Evolutionary conservation across 2,329 filamentous ascomycete genomes (phyloP), one percentile per base, ranked within the genome.

Genomic region (Magnaporthiopsis incrustans): DNA sequence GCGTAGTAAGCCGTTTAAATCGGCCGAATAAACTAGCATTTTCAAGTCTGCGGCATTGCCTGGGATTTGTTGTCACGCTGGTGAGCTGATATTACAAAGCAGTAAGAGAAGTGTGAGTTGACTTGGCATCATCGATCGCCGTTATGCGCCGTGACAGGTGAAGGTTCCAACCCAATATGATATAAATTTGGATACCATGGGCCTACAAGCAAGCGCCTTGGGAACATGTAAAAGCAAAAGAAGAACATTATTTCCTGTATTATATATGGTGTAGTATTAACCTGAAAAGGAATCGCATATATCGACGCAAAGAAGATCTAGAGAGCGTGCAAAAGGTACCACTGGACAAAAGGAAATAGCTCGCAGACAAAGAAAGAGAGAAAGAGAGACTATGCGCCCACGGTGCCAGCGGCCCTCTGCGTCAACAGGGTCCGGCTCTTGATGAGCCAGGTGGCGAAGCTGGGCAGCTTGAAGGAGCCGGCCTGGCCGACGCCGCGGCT

Each of bases 401-500:
- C 12, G n/a, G 33, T 57, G 11, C 3, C 27, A 14, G 53, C 30
- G 0, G 22, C 57, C 30, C 18, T 32, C 18, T 59, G 33, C 14
- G 69, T 71, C 18, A 69, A 67, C 53, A 74, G 26, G 26, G 66
- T 61, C 57, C 68, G 63, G 7, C 66, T 64, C 68, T 74, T 73
- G 64, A 68, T 14, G 22, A 63, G 64, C 66, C 66, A 66, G 22
- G 73, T 61, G 44, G 72, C 2, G 61, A 69, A 65, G 56, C 68
- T 66, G 58, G 63, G 69, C 11, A 70, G 1, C 64, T 64, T 69
- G 63, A 66, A 69, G 1, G 53, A 64, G 12, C 70, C 70, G 12
- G 69, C 60, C 68, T 74, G 73, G 25, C 72, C 72, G 1, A 67
- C 69, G 27, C 71, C 73, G 44, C 61, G 66, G 10, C 65, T 69